Base-by-base conservation (phyloP, 1,139 yeast genomes). In the Sugiyamaella japonica region DNA sequence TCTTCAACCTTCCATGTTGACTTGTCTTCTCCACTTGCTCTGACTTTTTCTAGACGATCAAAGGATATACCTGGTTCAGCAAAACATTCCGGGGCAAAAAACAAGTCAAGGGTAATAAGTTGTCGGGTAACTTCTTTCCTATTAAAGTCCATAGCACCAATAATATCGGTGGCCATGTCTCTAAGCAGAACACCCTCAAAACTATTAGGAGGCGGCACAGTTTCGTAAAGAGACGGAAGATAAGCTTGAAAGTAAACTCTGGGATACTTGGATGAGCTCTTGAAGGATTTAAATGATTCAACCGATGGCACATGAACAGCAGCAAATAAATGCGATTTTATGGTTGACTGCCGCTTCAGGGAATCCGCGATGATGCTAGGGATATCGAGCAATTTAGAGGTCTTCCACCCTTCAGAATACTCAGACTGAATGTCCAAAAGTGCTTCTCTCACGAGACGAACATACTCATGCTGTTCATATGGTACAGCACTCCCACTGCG, bases 1-100 rank as follows among this genome's bases (percentile, higher is more conserved):
- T 91, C 97, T 71, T 95, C 99, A 55, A 90, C 81, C 68, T 93
- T 93, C 89, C 90, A 90, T 0, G 97, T 89, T 12, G 76, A 66
- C 15, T 59, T 66, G 5, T 69, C 61, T 13, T 50, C 56, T 28
- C 59, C 54, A 6, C 70, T 61, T 10, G 50, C 56, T 32, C 60
- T 49, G 36, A 52, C 78, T 1, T 80, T 80, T 52, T 76, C 74
- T 49, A 93, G 75, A 61, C 84, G 84, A 62, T 91, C 97, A 57
- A 90, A 78, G 1, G 96, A 82, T 2, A 88, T 81, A 44, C 96
- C 96, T 1, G 95, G 89, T 41, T 89, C 86, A 3, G 96, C 85
- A 73, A 93, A 93, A 41, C 85, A 72, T 44, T 81, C 81, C 16
- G 81, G 77, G 59, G 81, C 79, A 74, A 90, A 89, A 65, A 85